Percentiles rank a stretch among this genome's conserved stretches.
phyloP scores from a whole-genome alignment of 768 basidiomycete genomes.

The Brasilioporus rufonigricans region DNA sequence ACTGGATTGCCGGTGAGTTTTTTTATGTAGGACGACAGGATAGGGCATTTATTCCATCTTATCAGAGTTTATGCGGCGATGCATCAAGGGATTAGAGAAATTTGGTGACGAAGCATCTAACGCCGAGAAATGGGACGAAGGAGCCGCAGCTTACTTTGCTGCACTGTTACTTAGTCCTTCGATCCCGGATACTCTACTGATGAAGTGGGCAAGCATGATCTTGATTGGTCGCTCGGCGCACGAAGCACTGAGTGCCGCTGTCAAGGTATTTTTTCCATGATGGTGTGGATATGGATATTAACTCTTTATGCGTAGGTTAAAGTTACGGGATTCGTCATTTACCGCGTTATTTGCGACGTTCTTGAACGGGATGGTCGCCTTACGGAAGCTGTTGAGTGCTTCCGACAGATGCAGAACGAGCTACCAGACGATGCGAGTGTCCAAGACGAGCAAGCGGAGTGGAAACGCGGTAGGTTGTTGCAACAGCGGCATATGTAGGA shows the following conservation, averaged over 20 bases:
- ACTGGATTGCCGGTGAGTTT: slow-evolving; percentile 2
- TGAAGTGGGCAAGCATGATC: background rate
- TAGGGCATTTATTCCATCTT: background rate
- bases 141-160: background rate
- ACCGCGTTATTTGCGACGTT: background rate
- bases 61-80: background rate
- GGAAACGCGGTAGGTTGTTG: background rate
- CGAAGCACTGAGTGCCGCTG: background rate
- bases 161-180: background rate
- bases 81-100: background rate
- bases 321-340: background rate
- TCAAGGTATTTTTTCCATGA: background rate
- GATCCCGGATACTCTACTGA: background rate
- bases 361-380: background rate
- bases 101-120: background rate
- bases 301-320: background rate
- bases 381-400: background rate
- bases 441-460: background rate
- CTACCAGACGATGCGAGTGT: background rate
- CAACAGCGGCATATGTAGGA: background rate
- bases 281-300: background rate
- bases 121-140: background rate
- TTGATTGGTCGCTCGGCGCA: background rate
- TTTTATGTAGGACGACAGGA: accelerated
- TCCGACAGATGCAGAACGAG: background rate